phyloP scores from a whole-genome alignment of 768 basidiomycete species.

The Auriscalpium orientale region DNA sequence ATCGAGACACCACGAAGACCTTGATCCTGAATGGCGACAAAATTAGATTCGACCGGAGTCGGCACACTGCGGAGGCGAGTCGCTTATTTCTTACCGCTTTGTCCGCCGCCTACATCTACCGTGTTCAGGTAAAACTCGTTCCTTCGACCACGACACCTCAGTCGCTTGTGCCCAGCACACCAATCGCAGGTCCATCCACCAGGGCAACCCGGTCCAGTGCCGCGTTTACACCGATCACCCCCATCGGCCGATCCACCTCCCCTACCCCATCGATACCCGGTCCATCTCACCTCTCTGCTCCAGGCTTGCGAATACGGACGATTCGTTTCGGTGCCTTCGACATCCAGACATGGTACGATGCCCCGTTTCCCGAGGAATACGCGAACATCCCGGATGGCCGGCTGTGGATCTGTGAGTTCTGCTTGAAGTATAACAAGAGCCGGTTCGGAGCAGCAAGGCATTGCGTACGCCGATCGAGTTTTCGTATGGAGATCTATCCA shows the following conservation, averaged over 20 bases:
- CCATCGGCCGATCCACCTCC: slow-evolving; percentile 22
- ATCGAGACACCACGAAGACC: slow-evolving; percentile 71
- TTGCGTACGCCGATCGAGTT: slow-evolving; percentile 45
- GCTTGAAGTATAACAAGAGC: slow-evolving; percentile 96
- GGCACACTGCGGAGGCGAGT: slow-evolving; percentile 67
- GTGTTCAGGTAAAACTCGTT: slow-evolving; percentile 40
- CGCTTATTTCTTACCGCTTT: slow-evolving; percentile 3
- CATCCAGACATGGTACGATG: slow-evolving; percentile 98
- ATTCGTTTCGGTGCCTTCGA: slow-evolving; percentile 90
- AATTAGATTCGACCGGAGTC: slow-evolving; percentile 63
- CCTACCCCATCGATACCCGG: slow-evolving; percentile 33
- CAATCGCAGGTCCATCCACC: slow-evolving; percentile 48
- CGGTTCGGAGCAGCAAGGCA: slow-evolving; percentile 81
- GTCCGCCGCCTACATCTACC: not conserved
- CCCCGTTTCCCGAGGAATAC: slow-evolving; percentile 98
- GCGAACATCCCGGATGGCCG: slow-evolving; percentile 84
- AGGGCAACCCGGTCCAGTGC: slow-evolving; percentile 57
- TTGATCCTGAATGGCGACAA: slow-evolving; percentile 54
- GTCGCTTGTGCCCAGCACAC: slow-evolving; percentile 22
- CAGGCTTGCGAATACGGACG: slow-evolving; percentile 64
- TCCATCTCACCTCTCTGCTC: slow-evolving; percentile 6
- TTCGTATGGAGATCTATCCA: not conserved
- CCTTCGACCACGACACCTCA: slow-evolving; percentile 32
- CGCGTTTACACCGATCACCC: slow-evolving; percentile 30
- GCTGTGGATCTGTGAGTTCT: slow-evolving; percentile 97